Evolutionary conservation across 495 filamentous ascomycete species (phyloP).

Genomic region (Platismatia glauca): DNA sequence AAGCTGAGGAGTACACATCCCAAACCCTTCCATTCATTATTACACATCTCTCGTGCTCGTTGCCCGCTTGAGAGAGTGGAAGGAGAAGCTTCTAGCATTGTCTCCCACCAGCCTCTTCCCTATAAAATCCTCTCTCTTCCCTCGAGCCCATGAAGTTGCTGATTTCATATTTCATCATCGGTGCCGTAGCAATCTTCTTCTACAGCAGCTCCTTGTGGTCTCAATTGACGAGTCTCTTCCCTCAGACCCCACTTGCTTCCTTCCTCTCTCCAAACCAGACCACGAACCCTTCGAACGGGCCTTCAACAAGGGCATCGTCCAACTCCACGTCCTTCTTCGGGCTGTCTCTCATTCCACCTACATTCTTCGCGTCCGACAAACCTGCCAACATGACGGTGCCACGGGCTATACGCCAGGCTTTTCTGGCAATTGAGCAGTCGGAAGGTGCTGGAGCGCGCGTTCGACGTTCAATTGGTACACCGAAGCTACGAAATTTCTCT

Average conservation of each 20-base stretch:
- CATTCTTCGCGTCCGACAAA: constrained; percentile 25
- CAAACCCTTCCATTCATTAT: neutral
- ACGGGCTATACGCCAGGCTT: constrained; percentile 67
- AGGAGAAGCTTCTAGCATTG: constrained; percentile 15
- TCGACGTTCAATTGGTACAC: constrained; percentile 78
- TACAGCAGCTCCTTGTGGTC: constrained; percentile 10
- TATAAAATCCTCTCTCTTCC: constrained; percentile 30
- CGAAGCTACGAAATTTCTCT: constrained; percentile 73
- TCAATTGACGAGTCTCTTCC: constrained; percentile 5
- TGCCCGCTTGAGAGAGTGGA: neutral
- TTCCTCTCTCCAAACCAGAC: neutral
- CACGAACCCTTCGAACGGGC: constrained; percentile 9
- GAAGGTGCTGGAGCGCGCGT: constrained; percentile 88
- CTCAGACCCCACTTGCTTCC: constrained; percentile 1
- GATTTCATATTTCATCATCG: constrained; percentile 35
- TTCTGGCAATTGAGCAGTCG: constrained; percentile 76
- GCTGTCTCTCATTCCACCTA: constrained; percentile 17
- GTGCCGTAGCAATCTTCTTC: constrained; percentile 33
- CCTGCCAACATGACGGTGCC: constrained; percentile 54
- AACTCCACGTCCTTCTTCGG: constrained; percentile 22
- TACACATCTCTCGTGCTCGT: neutral
- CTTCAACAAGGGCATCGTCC: constrained; percentile 26
- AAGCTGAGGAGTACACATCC: neutral
- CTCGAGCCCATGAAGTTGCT: constrained; percentile 35
- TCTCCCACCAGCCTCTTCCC: neutral